Evolutionary conservation across 1,284 basidiomycete species (phyloP).

Genomic region (Taiwanofungus camphoratus): DNA sequence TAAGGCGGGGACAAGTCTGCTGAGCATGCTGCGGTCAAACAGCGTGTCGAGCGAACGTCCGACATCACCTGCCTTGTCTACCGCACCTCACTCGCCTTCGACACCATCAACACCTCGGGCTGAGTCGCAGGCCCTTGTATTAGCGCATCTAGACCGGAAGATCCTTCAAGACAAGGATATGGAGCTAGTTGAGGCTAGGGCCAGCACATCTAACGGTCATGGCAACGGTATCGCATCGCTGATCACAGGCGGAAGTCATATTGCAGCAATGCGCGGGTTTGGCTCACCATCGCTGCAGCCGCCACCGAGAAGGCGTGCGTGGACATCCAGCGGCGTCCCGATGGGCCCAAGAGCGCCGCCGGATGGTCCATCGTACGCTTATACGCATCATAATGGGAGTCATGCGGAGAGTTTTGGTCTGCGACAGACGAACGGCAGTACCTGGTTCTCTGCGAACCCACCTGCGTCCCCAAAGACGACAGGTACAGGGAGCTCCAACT

Average conservation of each 20-base stretch:
- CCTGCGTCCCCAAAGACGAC: conserved; percentile 6
- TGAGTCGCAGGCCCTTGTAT: conserved; percentile 10
- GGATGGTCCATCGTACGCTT: conserved; percentile 19
- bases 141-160: conserved; percentile 38
- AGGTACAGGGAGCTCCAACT: neutral
- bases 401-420: conserved; percentile 33
- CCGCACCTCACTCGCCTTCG: conserved; percentile 16
- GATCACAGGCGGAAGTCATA: neutral
- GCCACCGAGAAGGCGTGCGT: conserved; percentile 48
- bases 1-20: conserved; percentile 46
- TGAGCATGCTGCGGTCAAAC: conserved; percentile 44
- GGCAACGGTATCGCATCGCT: neutral
- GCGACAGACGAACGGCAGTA: conserved; percentile 17
- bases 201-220: neutral
- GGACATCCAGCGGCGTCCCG: conserved; percentile 34
- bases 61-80: conserved; percentile 18
- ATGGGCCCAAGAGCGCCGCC: conserved; percentile 9
- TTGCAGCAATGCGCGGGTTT: conserved; percentile 3
- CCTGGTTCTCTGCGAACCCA: conserved; percentile 11
- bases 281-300: conserved; percentile 51
- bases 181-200: conserved; percentile 12
- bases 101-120: conserved; percentile 8
- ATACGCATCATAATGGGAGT: conserved; percentile 30
- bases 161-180: conserved; percentile 44
- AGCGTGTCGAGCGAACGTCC: conserved; percentile 24